These are phyloP conservation scores for Nigrograna mackinnonii DNA, from an alignment of 2,329 filamentous ascomycete species.

Conservation along the genomic window DNA sequence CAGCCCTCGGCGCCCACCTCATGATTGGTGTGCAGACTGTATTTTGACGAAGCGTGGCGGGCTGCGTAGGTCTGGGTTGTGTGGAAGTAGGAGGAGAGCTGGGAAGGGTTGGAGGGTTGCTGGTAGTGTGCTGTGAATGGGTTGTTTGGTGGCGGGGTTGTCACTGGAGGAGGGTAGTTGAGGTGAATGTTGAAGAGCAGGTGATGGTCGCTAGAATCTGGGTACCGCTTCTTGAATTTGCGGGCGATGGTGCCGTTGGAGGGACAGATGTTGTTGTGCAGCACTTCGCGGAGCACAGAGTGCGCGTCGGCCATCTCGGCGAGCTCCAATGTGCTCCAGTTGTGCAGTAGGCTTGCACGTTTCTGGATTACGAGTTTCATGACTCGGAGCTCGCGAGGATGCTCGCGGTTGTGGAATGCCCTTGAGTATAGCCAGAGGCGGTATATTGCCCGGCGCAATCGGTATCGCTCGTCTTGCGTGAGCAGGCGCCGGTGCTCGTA, in stretches of 20 bases:
- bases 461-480: constrained; percentile 52
- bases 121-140: constrained; percentile 27
- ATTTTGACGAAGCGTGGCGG: constrained; percentile 49
- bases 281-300: constrained; percentile 57
- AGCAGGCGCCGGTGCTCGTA: constrained; percentile 60
- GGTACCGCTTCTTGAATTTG: constrained; percentile 61
- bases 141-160: constrained; percentile 35
- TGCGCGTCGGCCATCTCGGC: constrained; percentile 64
- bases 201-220: constrained; percentile 51
- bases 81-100: constrained; percentile 42
- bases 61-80: constrained; percentile 34
- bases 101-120: constrained; percentile 16
- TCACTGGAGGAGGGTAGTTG: constrained; percentile 47
- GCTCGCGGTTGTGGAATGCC: constrained; percentile 59
- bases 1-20: constrained; percentile 63
- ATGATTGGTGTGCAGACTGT: constrained; percentile 52
- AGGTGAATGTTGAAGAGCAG: constrained; percentile 58
- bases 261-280: constrained; percentile 63
- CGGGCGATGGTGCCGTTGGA: constrained; percentile 63
- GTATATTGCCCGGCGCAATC: constrained; percentile 61
- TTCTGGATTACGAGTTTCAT: constrained; percentile 52
- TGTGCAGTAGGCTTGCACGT: constrained; percentile 61
- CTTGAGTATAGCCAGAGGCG: constrained; percentile 63
- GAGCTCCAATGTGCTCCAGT: constrained; percentile 60
- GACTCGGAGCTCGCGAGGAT: constrained; percentile 55